These are phyloP conservation scores for Fusarium penzigii DNA, from an alignment of 2,329 filamentous ascomycete species.

Conservation along the genomic window DNA sequence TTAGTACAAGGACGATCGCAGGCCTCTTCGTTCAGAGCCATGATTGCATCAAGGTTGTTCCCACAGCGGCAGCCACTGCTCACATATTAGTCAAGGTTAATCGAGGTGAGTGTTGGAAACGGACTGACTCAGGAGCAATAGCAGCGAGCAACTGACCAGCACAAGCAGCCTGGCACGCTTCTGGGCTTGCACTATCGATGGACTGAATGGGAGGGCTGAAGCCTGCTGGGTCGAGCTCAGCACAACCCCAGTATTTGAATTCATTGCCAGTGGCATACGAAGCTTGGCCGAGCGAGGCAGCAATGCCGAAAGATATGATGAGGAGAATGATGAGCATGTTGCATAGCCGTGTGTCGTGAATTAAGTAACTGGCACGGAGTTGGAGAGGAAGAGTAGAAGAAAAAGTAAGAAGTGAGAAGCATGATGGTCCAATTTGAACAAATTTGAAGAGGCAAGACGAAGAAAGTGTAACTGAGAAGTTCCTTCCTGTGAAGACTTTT, in stretches of 20 bases:
- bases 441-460: too few relatives aligned
- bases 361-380: not conserved
- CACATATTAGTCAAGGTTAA: slow-evolving; percentile 4
- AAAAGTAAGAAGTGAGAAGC: not conserved
- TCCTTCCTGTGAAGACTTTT: not conserved
- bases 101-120: not conserved
- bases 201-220: slow-evolving; percentile 16
- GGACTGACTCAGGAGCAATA: slow-evolving; percentile 34
- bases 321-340: slow-evolving; percentile 27
- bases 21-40: slow-evolving; percentile 27
- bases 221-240: slow-evolving; percentile 15
- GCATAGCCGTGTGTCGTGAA: not conserved
- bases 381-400: not conserved
- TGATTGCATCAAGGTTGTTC: slow-evolving; percentile 32
- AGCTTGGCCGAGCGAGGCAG: slow-evolving; percentile 12
- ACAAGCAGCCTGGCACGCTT: slow-evolving; percentile 20
- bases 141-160: slow-evolving; percentile 22
- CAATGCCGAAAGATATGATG: slow-evolving; percentile 22
- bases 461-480: not conserved
- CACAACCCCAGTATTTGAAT: slow-evolving; percentile 29
- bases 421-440: too few relatives aligned
- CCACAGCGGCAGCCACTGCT: slow-evolving; percentile 38
- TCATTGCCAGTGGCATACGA: slow-evolving; percentile 9
- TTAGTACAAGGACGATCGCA: slow-evolving; percentile 36
- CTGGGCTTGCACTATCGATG: slow-evolving; percentile 16